Evolutionary conservation across 2,329 filamentous ascomycete species (phyloP).

Genomic region (Zalaria obscura): DNA sequence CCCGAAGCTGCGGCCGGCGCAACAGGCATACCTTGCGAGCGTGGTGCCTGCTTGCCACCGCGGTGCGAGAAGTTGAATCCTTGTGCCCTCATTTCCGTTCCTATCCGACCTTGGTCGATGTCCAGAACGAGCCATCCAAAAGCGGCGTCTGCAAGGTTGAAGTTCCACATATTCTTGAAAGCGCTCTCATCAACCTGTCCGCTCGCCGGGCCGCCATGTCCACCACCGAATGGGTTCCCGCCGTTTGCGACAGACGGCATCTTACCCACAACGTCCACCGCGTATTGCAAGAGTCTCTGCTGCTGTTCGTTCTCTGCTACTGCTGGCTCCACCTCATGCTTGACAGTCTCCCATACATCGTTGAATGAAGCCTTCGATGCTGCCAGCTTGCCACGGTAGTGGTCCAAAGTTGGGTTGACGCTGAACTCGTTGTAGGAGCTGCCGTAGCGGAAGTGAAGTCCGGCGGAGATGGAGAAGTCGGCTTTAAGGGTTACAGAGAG

Average conservation of each 20-base stretch:
- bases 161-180: conserved; percentile 99
- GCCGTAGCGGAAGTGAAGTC: conserved; percentile 94
- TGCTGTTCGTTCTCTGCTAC: conserved; percentile 90
- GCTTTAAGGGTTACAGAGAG: conserved; percentile 94
- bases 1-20: conserved; percentile 21
- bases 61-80: conserved; percentile 99
- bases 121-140: conserved; percentile 94
- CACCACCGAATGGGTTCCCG: conserved; percentile 91
- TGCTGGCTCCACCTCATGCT: conserved; percentile 85
- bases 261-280: conserved; percentile 87
- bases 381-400: conserved; percentile 95
- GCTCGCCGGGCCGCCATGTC: conserved; percentile 56
- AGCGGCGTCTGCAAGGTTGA: conserved; percentile 92
- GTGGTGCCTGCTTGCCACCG: conserved; percentile 51
- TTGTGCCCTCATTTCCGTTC: conserved; percentile 96
- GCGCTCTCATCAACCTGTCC: conserved; percentile 96
- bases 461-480: conserved; percentile 94
- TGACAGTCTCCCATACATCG: conserved; percentile 98
- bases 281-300: conserved; percentile 80
- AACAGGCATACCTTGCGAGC: conserved; percentile 22
- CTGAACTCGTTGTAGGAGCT: conserved; percentile 99
- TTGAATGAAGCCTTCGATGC: conserved; percentile 98
- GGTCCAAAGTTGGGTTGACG: conserved; percentile 92
- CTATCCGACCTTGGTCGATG: conserved; percentile 88
- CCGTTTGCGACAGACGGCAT: conserved; percentile 94